Evolutionary conservation across 2,329 filamentous ascomycete species (phyloP).

Genomic region (Pseudocercospora eumusae): DNA sequence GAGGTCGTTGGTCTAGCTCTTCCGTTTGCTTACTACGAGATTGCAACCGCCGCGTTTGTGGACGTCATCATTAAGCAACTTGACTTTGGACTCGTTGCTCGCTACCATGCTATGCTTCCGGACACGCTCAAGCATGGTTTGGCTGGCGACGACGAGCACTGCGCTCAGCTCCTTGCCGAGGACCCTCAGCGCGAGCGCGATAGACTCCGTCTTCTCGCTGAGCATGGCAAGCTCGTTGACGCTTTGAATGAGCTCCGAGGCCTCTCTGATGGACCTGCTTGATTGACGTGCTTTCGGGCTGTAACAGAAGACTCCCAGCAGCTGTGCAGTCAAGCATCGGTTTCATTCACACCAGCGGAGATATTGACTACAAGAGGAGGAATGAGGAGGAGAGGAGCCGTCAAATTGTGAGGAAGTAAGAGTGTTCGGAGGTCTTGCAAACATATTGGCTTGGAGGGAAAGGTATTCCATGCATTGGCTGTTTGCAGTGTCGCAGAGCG

Average conservation of each 20-base stretch:
- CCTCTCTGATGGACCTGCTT: slow-evolving; percentile 19
- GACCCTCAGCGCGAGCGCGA: slow-evolving; percentile 37
- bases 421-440: neutral
- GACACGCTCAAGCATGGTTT: slow-evolving; percentile 21
- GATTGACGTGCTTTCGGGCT: neutral
- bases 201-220: slow-evolving; percentile 32
- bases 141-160: slow-evolving; percentile 24
- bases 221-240: slow-evolving; percentile 36
- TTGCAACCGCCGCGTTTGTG: slow-evolving; percentile 65
- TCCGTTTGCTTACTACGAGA: slow-evolving; percentile 68
- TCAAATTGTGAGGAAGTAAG: neutral
- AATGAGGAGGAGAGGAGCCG: neutral
- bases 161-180: slow-evolving; percentile 39
- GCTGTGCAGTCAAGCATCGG: neutral
- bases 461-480: neutral
- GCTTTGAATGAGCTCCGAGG: slow-evolving; percentile 34
- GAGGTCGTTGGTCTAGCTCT: slow-evolving; percentile 66
- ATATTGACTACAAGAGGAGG: neutral
- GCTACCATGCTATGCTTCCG: slow-evolving; percentile 18
- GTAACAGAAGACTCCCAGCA: neutral
- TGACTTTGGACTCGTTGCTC: slow-evolving; percentile 28
- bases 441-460: neutral
- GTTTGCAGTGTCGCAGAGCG: neutral
- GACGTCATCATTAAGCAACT: slow-evolving; percentile 49
- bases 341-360: neutral